Evolutionary conservation across 164 flowering plant species (phyloP).

Genomic region (Vitis cinerea): DNA sequence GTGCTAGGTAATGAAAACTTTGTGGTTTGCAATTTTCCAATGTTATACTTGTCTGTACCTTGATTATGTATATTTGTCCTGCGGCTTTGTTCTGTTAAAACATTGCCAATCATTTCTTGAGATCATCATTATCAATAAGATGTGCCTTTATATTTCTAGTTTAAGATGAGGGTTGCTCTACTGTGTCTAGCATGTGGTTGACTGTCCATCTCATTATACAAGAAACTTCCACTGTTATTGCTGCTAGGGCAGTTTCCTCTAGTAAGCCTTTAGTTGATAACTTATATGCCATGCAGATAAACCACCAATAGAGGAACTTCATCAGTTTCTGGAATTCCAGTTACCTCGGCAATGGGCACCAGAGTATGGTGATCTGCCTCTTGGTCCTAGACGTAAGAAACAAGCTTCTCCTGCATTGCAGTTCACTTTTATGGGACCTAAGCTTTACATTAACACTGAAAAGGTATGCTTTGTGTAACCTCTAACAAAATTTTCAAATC

Average conservation of each 20-base stretch:
- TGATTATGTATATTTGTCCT: no score
- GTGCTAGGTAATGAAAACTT: no score
- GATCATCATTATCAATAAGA: no score
- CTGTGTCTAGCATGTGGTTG: no score
- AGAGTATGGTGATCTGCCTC: conserved; percentile 72
- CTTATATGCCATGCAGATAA: conserved; percentile 56
- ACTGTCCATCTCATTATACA: no score
- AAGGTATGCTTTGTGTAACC: conserved; percentile 38
- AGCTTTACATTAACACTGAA: conserved; percentile 68
- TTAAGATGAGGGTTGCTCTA: no score
- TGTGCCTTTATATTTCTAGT: no score
- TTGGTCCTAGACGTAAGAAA: conserved; percentile 57
- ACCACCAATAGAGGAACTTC: conserved; percentile 83
- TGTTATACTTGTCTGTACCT: no score
- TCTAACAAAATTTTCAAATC: neutral
- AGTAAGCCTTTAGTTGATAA: neutral
- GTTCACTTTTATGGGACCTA: conserved; percentile 75
- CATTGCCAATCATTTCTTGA: no score
- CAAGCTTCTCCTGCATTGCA: conserved; percentile 62
- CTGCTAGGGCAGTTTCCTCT: neutral
- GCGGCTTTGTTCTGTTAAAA: no score
- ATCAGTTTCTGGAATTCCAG: conserved; percentile 83
- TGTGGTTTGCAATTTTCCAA: no score
- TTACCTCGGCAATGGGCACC: conserved; percentile 98
- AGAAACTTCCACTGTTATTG: neutral